phyloP scores from a whole-genome alignment of 176 grass and related monocot species.

The Zoysia japonica region DNA sequence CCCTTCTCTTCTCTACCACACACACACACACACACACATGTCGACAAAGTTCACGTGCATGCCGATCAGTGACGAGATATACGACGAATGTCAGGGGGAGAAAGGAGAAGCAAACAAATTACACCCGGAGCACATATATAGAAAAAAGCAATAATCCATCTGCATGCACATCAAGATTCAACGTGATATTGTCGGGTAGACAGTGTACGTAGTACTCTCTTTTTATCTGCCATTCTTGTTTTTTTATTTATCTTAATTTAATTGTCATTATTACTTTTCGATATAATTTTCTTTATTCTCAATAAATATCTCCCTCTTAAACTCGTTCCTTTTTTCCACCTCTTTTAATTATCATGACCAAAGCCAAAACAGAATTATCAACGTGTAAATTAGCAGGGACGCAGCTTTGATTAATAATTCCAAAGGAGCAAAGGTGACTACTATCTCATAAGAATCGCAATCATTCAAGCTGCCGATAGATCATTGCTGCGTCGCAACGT shows the following conservation, averaged over 20 bases:
- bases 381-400: background rate
- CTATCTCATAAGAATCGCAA: conserved; percentile 26
- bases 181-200: background rate
- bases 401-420: conserved; percentile 35
- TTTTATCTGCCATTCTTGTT: no score
- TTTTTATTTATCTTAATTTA: no score
- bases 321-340: no score
- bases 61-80: conserved; percentile 7
- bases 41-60: conserved; percentile 41
- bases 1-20: background rate
- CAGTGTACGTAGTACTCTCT: background rate
- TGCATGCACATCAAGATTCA: background rate
- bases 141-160: background rate
- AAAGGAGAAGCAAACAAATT: background rate
- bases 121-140: background rate
- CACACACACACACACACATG: background rate
- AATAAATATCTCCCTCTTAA: no score
- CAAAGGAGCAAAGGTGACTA: background rate
- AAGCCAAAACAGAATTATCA: background rate
- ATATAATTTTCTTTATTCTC: no score
- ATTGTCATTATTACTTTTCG: no score
- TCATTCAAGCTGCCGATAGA: conserved; percentile 30
- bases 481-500: conserved; percentile 28
- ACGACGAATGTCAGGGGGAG: conserved; percentile 10
- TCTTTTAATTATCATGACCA: no score